These are phyloP conservation scores for Backusella sp. DNA, from an alignment of 192 early-diverging fungal genomes.

Conservation along the genomic window DNA sequence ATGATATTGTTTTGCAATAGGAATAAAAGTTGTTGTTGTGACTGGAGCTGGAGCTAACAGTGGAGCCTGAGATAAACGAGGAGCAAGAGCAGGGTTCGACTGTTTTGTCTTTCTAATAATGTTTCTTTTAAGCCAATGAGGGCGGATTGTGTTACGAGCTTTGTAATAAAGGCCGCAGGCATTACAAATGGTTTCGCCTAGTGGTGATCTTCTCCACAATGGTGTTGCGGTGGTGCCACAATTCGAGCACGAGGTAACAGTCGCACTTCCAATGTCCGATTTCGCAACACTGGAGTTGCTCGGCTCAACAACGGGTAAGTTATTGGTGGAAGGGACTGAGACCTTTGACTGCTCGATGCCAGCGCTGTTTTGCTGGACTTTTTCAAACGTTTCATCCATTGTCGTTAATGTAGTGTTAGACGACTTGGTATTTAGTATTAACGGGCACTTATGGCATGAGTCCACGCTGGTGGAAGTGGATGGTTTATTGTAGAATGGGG, in stretches of 20 bases:
- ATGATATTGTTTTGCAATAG: neutral
- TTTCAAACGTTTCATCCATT: constrained; percentile 15
- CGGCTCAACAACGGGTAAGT: constrained; percentile 28
- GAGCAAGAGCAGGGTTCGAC: neutral
- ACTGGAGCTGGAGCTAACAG: constrained; percentile 6
- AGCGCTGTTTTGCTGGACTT: constrained; percentile 26
- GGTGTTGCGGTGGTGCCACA: constrained; percentile 69
- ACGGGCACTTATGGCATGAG: constrained; percentile 36
- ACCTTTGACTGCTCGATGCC: constrained; percentile 27
- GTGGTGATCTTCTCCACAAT: constrained; percentile 70
- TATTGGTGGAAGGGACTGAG: constrained; percentile 32
- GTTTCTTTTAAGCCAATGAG: constrained; percentile 56
- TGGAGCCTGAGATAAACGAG: constrained; percentile 12
- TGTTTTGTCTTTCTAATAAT: constrained; percentile 13
- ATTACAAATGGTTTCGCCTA: constrained; percentile 80
- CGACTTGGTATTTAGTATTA: constrained; percentile 9
- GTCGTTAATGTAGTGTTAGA: neutral
- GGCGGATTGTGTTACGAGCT: constrained; percentile 55
- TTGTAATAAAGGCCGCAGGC: constrained; percentile 75
- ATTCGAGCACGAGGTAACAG: constrained; percentile 57
- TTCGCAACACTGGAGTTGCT: constrained; percentile 40
- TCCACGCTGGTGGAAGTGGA: constrained; percentile 39
- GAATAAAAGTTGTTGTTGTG: neutral
- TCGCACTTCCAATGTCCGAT: constrained; percentile 39
- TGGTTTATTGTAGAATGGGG: constrained; percentile 39